Evolutionary conservation across 2,329 filamentous ascomycete species (phyloP).

Genomic region (Byssochlamys sp.): DNA sequence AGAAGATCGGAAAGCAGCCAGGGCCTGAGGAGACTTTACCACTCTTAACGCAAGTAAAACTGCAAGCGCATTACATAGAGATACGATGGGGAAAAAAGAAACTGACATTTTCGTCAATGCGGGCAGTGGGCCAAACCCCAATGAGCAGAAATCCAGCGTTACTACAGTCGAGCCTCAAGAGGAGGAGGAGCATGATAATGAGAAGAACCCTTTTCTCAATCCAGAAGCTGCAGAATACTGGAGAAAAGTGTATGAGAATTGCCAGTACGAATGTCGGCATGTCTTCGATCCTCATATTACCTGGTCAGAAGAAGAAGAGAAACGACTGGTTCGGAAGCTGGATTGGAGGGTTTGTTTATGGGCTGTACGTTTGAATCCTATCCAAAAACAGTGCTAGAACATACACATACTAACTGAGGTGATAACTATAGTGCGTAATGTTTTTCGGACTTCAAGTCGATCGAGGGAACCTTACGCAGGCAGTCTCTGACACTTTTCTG

Average conservation of each 20-base stretch:
- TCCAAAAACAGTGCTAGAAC: background rate
- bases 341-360: slow-evolving; percentile 11
- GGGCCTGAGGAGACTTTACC: background rate
- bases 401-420: slow-evolving; percentile 6
- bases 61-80: background rate
- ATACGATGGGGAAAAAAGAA: background rate
- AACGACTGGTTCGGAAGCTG: slow-evolving; percentile 4
- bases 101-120: background rate
- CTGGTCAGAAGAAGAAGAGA: slow-evolving; percentile 7
- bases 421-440: slow-evolving; percentile 38
- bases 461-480: slow-evolving; percentile 49
- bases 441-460: slow-evolving; percentile 53
- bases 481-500: slow-evolving; percentile 50
- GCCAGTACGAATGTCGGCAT: background rate
- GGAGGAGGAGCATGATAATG: background rate
- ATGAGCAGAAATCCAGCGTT: background rate
- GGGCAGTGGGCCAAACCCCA: background rate
- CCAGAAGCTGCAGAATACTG: background rate
- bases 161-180: background rate
- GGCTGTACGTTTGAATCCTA: slow-evolving; percentile 9
- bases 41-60: background rate
- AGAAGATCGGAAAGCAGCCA: background rate
- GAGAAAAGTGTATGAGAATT: background rate
- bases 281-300: slow-evolving; percentile 2
- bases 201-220: background rate